Conservation (phyloP, 257 asterid genomes). For the Apocynum venetum region DNA sequence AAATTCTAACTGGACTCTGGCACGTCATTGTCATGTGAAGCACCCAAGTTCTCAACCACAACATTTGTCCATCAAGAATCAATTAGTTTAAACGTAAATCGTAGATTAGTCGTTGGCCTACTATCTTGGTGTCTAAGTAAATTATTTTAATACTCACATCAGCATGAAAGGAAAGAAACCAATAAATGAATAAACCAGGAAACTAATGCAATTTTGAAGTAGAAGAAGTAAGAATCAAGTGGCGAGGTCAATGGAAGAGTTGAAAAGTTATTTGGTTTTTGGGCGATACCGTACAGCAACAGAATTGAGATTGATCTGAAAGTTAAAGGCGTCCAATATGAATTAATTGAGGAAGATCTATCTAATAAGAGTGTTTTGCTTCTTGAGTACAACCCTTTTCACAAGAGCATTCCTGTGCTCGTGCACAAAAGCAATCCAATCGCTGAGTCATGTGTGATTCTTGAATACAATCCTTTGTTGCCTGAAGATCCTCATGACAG, state of each 20-base stretch:
- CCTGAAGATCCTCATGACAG: constrained; percentile 33
- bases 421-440: constrained; percentile 41
- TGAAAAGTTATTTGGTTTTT: constrained; percentile 29
- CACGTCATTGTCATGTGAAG: too few relatives aligned
- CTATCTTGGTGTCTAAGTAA: too few relatives aligned
- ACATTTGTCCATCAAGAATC: too few relatives aligned
- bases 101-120: too few relatives aligned
- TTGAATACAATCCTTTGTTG: constrained; percentile 31
- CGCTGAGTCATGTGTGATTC: constrained; percentile 30
- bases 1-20: too few relatives aligned
- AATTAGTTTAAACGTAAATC: too few relatives aligned
- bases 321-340: constrained; percentile 36
- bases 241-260: constrained; percentile 24
- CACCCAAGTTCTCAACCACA: too few relatives aligned
- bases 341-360: background rate
- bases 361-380: constrained; percentile 21
- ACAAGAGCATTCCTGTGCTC: constrained; percentile 33
- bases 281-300: constrained; percentile 27
- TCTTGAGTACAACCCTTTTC: constrained; percentile 36
- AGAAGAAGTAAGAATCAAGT: too few relatives aligned
- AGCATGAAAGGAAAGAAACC: too few relatives aligned
- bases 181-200: too few relatives aligned
- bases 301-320: constrained; percentile 34
- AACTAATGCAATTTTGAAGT: too few relatives aligned
- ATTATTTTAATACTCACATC: too few relatives aligned